These are phyloP conservation scores for Ceratopteris richardii DNA, from an alignment of 75 land plant genomes.

Conservation along the genomic window DNA sequence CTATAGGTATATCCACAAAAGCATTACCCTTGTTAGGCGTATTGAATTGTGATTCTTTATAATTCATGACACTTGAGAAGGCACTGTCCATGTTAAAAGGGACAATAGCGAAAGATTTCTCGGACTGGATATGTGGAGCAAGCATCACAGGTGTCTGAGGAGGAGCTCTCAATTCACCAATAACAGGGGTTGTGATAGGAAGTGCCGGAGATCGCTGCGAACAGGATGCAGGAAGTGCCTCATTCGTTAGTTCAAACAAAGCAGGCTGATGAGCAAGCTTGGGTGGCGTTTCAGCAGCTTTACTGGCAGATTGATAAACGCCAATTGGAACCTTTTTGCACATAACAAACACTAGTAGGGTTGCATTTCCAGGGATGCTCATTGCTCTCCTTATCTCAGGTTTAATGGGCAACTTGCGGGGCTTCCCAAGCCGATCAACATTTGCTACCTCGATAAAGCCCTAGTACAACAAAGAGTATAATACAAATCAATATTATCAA, in stretches of 20 bases:
- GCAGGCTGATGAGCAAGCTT: too few relatives aligned
- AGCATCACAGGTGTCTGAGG: not conserved
- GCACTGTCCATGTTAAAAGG: constrained; percentile 1
- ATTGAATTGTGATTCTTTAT: not conserved
- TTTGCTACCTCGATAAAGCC: constrained; percentile 67
- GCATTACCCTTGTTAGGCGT: not conserved
- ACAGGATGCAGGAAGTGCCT: too few relatives aligned
- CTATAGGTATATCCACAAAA: too few relatives aligned
- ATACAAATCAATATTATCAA: too few relatives aligned
- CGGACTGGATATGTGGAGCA: not conserved
- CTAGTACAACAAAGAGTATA: constrained; percentile 29
- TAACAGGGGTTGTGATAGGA: too few relatives aligned
- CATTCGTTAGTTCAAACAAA: too few relatives aligned
- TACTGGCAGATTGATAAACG: not conserved
- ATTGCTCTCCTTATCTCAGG: constrained; percentile 59
- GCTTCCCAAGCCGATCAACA: constrained; percentile 58
- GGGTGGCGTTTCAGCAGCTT: not conserved
- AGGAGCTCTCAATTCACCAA: not conserved
- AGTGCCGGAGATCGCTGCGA: too few relatives aligned
- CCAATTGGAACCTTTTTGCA: not conserved
- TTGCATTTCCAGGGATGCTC: constrained; percentile 76
- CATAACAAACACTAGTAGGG: constrained; percentile 61
- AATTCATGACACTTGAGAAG: not conserved
- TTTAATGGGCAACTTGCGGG: constrained; percentile 57
- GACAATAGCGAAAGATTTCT: not conserved